A percentile compares a stretch with the other conserved stretches of the same genome.
These are phyloP conservation scores for Fusarium humuli DNA, from an alignment of 2,329 filamentous ascomycete genomes.

Conservation along the genomic window DNA sequence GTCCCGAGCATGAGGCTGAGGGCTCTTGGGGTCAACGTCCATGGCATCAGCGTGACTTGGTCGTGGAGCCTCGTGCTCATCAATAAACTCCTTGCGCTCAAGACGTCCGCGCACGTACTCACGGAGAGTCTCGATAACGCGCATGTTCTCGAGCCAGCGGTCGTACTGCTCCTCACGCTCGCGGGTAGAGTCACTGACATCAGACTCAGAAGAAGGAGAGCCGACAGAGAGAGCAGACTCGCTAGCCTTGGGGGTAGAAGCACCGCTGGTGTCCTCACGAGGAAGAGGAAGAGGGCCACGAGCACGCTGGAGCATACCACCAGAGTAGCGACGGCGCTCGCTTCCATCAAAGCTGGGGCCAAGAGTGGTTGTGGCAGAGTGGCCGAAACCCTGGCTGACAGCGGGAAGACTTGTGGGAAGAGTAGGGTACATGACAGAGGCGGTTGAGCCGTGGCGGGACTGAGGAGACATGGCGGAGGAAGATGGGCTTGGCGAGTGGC, in stretches of 20 bases:
- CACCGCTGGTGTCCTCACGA: constrained; percentile 54
- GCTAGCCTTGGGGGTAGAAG: constrained; percentile 58
- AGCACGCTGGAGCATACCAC: constrained; percentile 73
- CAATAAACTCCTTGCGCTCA: constrained; percentile 66
- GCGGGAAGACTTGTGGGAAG: constrained; percentile 68
- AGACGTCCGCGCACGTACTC: constrained; percentile 68
- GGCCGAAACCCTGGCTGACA: constrained; percentile 76
- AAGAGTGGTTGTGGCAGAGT: constrained; percentile 76
- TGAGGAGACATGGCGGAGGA: constrained; percentile 76
- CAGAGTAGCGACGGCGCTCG: constrained; percentile 73
- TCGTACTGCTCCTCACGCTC: constrained; percentile 73
- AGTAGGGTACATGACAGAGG: constrained; percentile 78
- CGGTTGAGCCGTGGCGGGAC: constrained; percentile 69
- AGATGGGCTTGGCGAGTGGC: constrained; percentile 80
- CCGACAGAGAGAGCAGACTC: constrained; percentile 60
- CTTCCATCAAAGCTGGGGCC: constrained; percentile 74
- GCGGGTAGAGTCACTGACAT: constrained; percentile 62
- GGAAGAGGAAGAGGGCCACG: constrained; percentile 57
- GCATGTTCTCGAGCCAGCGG: constrained; percentile 74
- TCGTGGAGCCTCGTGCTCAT: constrained; percentile 37
- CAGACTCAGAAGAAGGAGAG: constrained; percentile 68
- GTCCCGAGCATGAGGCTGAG: constrained; percentile 43
- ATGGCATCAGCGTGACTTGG: constrained; percentile 49
- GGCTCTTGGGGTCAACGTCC: constrained; percentile 54
- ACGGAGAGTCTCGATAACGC: constrained; percentile 71